Percentiles rank a stretch among this genome's conserved stretches.
Evolutionary conservation across 768 basidiomycete genomes (phyloP).

Genomic region (Trametes cingulata): DNA sequence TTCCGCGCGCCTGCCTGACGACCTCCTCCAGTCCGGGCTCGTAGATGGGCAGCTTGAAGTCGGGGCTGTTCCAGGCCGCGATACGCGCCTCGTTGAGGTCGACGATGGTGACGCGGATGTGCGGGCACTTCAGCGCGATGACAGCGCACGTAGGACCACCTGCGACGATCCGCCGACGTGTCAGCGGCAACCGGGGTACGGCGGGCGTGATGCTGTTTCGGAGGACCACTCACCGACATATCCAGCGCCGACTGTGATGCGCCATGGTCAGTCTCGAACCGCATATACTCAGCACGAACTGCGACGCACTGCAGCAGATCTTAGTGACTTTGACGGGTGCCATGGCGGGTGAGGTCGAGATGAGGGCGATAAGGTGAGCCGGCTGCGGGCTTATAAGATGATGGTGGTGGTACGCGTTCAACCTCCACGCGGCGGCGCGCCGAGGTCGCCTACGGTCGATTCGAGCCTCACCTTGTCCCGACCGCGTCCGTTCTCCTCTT

Average conservation of each 20-base stretch:
- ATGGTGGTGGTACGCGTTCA: conserved; percentile 21
- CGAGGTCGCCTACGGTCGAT: not conserved
- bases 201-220: not conserved
- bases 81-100: conserved; percentile 94
- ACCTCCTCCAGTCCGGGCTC: conserved; percentile 95
- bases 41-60: conserved; percentile 90
- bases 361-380: conserved; percentile 19
- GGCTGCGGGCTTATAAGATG: conserved; percentile 14
- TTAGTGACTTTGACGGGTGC: conserved; percentile 66
- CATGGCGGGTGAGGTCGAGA: conserved; percentile 37
- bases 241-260: conserved; percentile 73
- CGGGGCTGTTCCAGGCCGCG: conserved; percentile 92
- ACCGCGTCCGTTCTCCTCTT: conserved; percentile 4
- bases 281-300: conserved; percentile 19
- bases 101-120: conserved; percentile 95
- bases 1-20: conserved; percentile 82
- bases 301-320: conserved; percentile 83
- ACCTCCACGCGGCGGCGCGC: conserved; percentile 3
- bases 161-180: conserved; percentile 31
- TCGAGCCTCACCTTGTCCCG: not conserved
- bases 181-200: not conserved
- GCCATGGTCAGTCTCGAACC: conserved; percentile 13
- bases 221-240: conserved; percentile 74
- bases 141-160: conserved; percentile 96
- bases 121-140: conserved; percentile 89